phyloP scores from a whole-genome alignment of 1,139 yeast species.

The Suhomyces bribrorum region DNA sequence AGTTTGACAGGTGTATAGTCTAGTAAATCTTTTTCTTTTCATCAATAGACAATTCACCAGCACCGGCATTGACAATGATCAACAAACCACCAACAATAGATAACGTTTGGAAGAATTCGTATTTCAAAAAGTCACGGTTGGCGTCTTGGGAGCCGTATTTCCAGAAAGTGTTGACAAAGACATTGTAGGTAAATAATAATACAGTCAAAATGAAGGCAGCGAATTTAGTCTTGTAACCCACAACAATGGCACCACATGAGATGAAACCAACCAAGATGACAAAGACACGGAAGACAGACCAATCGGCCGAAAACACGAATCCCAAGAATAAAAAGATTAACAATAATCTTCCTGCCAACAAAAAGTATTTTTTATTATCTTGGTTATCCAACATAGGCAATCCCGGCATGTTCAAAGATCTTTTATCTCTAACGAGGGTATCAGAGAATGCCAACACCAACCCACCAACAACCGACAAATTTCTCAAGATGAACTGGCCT shows the following conservation, averaged over 20 bases:
- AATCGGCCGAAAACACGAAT: slow-evolving; percentile 75
- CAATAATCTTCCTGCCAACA: slow-evolving; percentile 86
- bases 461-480: slow-evolving; percentile 91
- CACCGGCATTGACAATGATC: slow-evolving; percentile 91
- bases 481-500: slow-evolving; percentile 78
- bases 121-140: slow-evolving; percentile 85
- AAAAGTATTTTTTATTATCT: slow-evolving; percentile 81
- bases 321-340: slow-evolving; percentile 84
- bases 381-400: slow-evolving; percentile 83
- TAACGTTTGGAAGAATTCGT: slow-evolving; percentile 92
- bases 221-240: slow-evolving; percentile 91
- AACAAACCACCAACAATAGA: slow-evolving; percentile 94
- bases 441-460: slow-evolving; percentile 86
- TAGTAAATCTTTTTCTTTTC: slow-evolving; percentile 94
- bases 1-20: too few relatives aligned
- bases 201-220: slow-evolving; percentile 81
- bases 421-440: slow-evolving; percentile 78
- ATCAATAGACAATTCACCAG: slow-evolving; percentile 91
- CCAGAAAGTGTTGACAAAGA: slow-evolving; percentile 90
- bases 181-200: slow-evolving; percentile 72
- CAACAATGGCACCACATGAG: slow-evolving; percentile 77
- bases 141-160: slow-evolving; percentile 66
- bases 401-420: slow-evolving; percentile 79
- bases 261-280: slow-evolving; percentile 71
- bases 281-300: slow-evolving; percentile 67